Evolutionary conservation across 73 alveolate genomes (phyloP).

Genomic region (Uronychia setigera): DNA sequence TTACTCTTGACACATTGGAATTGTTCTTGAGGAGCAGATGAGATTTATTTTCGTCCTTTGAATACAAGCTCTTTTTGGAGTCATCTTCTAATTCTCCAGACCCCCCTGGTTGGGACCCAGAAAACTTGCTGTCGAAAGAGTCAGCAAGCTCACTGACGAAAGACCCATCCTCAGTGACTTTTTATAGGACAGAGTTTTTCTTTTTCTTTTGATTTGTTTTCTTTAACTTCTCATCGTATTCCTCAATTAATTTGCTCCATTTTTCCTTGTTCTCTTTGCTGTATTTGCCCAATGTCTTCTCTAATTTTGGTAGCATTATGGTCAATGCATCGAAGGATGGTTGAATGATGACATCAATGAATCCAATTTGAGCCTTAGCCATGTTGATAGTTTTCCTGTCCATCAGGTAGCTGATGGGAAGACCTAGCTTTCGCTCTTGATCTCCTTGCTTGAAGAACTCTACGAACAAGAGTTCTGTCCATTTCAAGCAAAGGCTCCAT

Average conservation of each 20-base stretch:
- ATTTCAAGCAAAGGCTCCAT: constrained; percentile 62
- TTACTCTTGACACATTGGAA: too few relatives aligned
- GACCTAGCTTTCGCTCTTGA: constrained; percentile 50
- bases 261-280: constrained; percentile 23
- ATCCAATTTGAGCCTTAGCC: constrained; percentile 46
- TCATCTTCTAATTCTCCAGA: too few relatives aligned
- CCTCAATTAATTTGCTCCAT: constrained; percentile 55
- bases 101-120: too few relatives aligned
- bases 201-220: neutral
- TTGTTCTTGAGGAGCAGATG: too few relatives aligned
- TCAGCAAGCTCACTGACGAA: neutral
- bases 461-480: constrained; percentile 70
- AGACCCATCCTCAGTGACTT: neutral
- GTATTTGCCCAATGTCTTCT: neutral
- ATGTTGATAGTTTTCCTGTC: constrained; percentile 44
- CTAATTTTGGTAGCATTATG: neutral
- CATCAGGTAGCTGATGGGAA: constrained; percentile 24
- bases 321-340: constrained; percentile 24
- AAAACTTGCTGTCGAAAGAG: constrained; percentile 3
- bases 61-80: too few relatives aligned
- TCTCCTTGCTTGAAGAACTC: constrained; percentile 92
- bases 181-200: neutral
- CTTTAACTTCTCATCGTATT: constrained; percentile 5
- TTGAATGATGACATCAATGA: constrained; percentile 34
- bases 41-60: too few relatives aligned